phyloP scores from a whole-genome alignment of 2,329 filamentous ascomycete species.

The Calonectria pseudoreteaudii region DNA sequence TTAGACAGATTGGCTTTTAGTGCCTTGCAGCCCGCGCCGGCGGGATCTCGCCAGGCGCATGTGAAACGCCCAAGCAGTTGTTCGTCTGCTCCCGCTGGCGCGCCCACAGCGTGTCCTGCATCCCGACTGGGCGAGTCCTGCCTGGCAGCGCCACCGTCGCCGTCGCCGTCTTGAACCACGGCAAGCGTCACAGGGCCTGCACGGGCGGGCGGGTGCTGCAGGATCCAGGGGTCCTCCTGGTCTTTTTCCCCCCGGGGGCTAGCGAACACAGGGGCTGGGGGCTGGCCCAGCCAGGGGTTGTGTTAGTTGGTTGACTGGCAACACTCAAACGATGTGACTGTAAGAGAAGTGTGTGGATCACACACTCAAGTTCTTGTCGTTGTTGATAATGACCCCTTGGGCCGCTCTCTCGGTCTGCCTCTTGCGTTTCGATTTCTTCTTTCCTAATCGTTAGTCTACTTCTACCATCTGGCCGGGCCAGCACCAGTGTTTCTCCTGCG shows the following conservation, averaged over 20 bases:
- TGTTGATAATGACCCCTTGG: slow-evolving; percentile 39
- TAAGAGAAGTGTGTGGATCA: slow-evolving; percentile 32
- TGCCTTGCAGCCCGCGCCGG: background rate
- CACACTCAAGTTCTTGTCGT: slow-evolving; percentile 25
- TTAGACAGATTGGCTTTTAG: background rate
- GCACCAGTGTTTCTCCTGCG: slow-evolving; percentile 22
- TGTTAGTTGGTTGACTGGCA: slow-evolving; percentile 20
- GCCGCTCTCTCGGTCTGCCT: slow-evolving; percentile 36
- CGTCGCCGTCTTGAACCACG: background rate
- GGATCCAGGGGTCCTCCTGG: slow-evolving; percentile 7
- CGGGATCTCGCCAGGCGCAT: background rate
- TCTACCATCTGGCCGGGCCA: slow-evolving; percentile 39
- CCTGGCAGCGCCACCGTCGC: background rate
- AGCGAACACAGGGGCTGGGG: slow-evolving; percentile 14
- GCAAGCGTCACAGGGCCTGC: slow-evolving; percentile 6
- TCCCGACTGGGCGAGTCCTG: slow-evolving; percentile 12
- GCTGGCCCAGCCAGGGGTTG: slow-evolving; percentile 17
- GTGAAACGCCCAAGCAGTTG: slow-evolving; percentile 15
- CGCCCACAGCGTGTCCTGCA: slow-evolving; percentile 8
- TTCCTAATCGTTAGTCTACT: slow-evolving; percentile 30
- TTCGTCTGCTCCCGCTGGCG: slow-evolving; percentile 1
- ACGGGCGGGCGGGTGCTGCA: slow-evolving; percentile 14
- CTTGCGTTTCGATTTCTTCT: slow-evolving; percentile 38
- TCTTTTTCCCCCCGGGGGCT: background rate
- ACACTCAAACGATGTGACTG: slow-evolving; percentile 35